Base-by-base conservation (phyloP, 495 filamentous ascomycete species). In the Neurospora sp. region DNA sequence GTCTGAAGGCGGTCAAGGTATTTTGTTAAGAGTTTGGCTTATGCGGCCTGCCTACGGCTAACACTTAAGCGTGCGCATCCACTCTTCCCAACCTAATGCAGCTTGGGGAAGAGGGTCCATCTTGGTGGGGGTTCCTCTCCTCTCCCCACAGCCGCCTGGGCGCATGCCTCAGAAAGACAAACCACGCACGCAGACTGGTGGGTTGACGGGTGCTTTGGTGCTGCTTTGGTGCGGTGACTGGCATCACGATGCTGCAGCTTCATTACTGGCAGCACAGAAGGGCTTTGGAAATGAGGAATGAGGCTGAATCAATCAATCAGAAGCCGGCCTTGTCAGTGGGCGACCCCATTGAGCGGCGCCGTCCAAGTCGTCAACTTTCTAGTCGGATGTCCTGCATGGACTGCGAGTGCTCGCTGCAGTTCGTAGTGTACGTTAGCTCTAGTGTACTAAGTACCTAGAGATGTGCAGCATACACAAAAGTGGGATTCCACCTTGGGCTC, bases 271-370 rank as follows among this genome's bases (percentile, higher is more conserved):
- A 40, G 39, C 35, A 18, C 71, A 72, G 54, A 35, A 71, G 42
- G 69, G 54, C 23, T 66, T 37, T 35, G 54, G 54, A 66, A 66
- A 35, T 66, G 54, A 66, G 77, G 73, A 77, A 77, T 79, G 79
- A 81, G 79, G 79, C 79, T 81, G 79, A 79, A 77, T 76, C 77
- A 77, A 42, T 74, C 74, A 76, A 71, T 70, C 71, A 40, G 73
- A 73, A 72, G 71, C 70, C 70, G 72, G 75, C 69, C 72, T 69
- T 41, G 74, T 54, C 35, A 39, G 37, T 54, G 73, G 70, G 54
- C 72, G 75, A 71, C 73, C 70, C 48, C 76, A 39, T 71, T 46
- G 18, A 41, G 42, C 39, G 38, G 44, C n/a, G 44, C 44, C 31
- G 62, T 69, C 35, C 39, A 69, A 27, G 48, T 23, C 42, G 73